phyloP scores from a whole-genome alignment of 345 rosid genomes.

The Gossypium longicalyx region DNA sequence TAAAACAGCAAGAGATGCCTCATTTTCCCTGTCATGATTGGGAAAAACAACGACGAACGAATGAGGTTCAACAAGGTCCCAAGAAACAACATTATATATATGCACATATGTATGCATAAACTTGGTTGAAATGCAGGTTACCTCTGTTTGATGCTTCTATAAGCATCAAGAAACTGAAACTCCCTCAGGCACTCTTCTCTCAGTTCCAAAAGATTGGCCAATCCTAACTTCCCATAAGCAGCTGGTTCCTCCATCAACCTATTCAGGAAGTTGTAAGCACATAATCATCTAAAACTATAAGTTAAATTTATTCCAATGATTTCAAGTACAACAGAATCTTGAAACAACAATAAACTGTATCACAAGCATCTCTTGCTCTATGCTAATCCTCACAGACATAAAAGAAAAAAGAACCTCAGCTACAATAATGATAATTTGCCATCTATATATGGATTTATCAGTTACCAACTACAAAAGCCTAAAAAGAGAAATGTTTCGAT shows the following conservation, averaged over 20 bases:
- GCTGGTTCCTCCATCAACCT: conserved; percentile 99
- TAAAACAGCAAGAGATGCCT: conserved; percentile 96
- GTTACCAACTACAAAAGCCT: neutral
- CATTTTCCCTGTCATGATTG: conserved; percentile 73
- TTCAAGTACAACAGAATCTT: neutral
- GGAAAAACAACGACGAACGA: conserved; percentile 6
- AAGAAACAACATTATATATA: neutral
- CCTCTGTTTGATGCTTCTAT: conserved; percentile 97
- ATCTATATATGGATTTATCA: neutral
- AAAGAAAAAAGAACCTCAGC: neutral
- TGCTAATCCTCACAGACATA: neutral
- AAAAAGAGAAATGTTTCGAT: neutral
- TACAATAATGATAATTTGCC: neutral
- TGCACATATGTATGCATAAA: neutral
- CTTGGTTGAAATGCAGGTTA: conserved; percentile 20
- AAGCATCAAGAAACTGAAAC: conserved; percentile 90
- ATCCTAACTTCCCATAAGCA: conserved; percentile 93
- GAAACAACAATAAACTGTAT: neutral
- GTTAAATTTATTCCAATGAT: conserved; percentile 2
- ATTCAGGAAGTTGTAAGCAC: conserved; percentile 18
- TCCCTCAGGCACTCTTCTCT: conserved; percentile 98
- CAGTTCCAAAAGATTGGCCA: conserved; percentile 96
- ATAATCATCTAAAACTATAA: neutral
- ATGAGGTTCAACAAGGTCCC: conserved; percentile 5
- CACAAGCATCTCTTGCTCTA: neutral